phyloP scores from a whole-genome alignment of 1,284 basidiomycete genomes.

The Pseudozyma tsukubaensis region DNA sequence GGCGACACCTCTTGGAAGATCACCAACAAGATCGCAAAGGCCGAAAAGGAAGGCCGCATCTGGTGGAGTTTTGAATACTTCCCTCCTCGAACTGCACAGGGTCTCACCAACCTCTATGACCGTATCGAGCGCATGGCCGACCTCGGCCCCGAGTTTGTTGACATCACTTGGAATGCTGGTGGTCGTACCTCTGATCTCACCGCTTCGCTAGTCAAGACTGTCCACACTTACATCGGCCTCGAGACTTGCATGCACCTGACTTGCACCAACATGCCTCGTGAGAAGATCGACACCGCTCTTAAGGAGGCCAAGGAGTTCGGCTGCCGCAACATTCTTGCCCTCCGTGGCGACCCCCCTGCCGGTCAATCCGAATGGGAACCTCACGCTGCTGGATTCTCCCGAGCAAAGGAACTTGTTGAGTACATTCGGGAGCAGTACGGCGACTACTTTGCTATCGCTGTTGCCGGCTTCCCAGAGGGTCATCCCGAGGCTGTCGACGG shows the following conservation, averaged over 20 bases:
- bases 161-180: constrained; percentile 98
- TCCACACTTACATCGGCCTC: constrained; percentile 68
- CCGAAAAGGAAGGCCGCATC: constrained; percentile 64
- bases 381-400: constrained; percentile 64
- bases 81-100: constrained; percentile 93
- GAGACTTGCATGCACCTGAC: constrained; percentile 69
- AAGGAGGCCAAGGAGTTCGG: constrained; percentile 91
- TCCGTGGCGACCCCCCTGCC: constrained; percentile 76
- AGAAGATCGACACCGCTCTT: constrained; percentile 91
- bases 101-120: constrained; percentile 72
- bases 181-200: constrained; percentile 78
- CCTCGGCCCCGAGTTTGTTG: constrained; percentile 95
- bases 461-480: constrained; percentile 74
- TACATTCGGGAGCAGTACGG: constrained; percentile 66
- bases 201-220: constrained; percentile 86
- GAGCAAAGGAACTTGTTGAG: constrained; percentile 64
- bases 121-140: constrained; percentile 97
- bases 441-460: constrained; percentile 68
- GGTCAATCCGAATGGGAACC: constrained; percentile 71
- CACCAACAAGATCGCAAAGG: constrained; percentile 67
- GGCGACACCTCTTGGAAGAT: constrained; percentile 57
- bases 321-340: constrained; percentile 92
- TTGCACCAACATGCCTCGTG: constrained; percentile 77
- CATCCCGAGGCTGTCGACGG: constrained; percentile 71
- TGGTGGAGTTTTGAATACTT: constrained; percentile 87